phyloP scores from a whole-genome alignment of 495 filamentous ascomycete genomes.

The Penicillium odoratum region DNA sequence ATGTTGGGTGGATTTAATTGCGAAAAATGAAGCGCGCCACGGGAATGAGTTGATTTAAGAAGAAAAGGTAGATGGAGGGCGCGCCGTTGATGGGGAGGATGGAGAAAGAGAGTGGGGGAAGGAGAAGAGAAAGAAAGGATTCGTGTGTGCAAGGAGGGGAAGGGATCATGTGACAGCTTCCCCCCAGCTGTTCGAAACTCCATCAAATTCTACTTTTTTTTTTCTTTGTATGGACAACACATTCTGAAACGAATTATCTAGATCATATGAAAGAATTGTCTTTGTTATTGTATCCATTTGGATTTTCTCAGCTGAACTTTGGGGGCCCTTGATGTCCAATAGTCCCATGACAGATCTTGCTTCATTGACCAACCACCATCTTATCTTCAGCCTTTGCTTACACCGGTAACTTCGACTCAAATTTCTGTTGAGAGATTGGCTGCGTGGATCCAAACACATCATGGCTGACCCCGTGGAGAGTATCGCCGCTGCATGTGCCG shows the following conservation, averaged over 20 bases:
- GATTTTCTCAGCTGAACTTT: neutral
- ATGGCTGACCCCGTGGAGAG: conserved; percentile 31
- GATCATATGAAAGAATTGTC: neutral
- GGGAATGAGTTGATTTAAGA: conserved; percentile 19
- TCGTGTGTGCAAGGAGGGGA: conserved; percentile 32
- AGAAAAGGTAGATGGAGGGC: conserved; percentile 14
- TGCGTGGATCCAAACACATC: neutral
- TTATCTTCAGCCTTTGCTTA: neutral
- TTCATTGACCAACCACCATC: conserved; percentile 1
- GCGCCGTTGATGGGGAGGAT: conserved; percentile 28
- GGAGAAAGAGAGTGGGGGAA: conserved; percentile 25
- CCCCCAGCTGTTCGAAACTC: conserved; percentile 12
- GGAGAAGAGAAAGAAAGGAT: conserved; percentile 34
- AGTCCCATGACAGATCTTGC: conserved; percentile 4
- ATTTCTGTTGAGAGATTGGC: neutral
- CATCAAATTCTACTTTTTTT: neutral
- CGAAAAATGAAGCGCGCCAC: conserved; percentile 38
- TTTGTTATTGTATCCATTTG: neutral
- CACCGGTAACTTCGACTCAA: neutral
- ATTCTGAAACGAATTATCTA: neutral
- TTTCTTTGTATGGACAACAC: neutral
- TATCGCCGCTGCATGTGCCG: conserved; percentile 36
- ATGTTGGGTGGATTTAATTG: conserved; percentile 56
- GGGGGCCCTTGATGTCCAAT: neutral
- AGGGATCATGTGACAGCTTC: conserved; percentile 19